Base-by-base conservation (phyloP, 805 yeast species). In the Candida nemodendra region DNA sequence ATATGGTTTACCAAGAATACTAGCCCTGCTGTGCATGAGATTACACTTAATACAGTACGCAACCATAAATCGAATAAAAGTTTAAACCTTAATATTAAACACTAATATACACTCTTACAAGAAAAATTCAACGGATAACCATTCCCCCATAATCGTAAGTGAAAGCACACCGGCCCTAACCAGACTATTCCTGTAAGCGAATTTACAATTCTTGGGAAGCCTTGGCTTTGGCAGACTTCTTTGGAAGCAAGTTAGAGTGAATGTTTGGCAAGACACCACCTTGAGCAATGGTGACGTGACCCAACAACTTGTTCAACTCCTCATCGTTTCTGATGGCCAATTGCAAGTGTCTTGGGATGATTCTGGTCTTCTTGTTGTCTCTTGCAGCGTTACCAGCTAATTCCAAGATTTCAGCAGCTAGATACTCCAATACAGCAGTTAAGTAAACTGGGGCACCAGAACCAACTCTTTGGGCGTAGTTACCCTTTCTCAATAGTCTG, bases 181-280 rank as follows among this genome's bases (percentile, higher is more conserved):
- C 36, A 32, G 33, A 34, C 34, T 33, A 28, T 27, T 27, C 36
- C 37, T 31, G 23, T 31, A 11, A 34, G 13, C 26, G 12, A 13
- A 41, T 56, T 69, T 72, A 74, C 62, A 74, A 72, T 66, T 74
- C 79, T 67, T 74, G 79, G 55, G 79, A 74, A 64, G 74, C 78
- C 65, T 74, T 74, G 44, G 66, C 64, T 61, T 71, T 70, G 47
- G 72, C 74, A 43, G 75, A 63, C 64, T 74, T 74, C 69, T 73
- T 67, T 64, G 80, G 82, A 58, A 90, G 81, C 69, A 90, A 82
- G 76, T 83, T 82, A 72, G 82, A 88, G 75, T 87, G 96, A 66
- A 89, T 86, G 82, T 88, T 87, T 76, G 97, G 97, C 71, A 90
- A 79, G 59, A 91, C 97, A 86, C 97, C 97, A 83, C 97, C 97